Evolutionary conservation across 768 basidiomycete genomes (phyloP).

Genomic region (Pulveroboletus sp.): DNA sequence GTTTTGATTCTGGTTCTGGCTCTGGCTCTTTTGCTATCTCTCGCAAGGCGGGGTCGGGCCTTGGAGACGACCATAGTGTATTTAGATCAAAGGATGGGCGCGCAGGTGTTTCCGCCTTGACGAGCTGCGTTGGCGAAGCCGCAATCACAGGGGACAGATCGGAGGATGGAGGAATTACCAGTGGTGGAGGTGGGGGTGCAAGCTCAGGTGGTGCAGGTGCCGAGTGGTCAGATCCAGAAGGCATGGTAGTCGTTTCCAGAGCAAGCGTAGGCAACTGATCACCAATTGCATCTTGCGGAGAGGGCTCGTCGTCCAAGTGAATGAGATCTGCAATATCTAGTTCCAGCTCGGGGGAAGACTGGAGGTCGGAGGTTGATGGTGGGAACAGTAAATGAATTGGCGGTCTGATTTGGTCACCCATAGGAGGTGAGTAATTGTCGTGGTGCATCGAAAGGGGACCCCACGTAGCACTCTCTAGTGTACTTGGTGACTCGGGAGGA

Average conservation of each 20-base stretch:
- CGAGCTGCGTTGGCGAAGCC: slow-evolving; percentile 17
- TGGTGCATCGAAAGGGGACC: slow-evolving; percentile 48
- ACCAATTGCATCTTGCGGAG: slow-evolving; percentile 30
- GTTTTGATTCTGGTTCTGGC: slow-evolving; percentile 22
- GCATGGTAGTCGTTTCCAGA: slow-evolving; percentile 10
- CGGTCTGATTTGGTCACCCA: slow-evolving; percentile 24
- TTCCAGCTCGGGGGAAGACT: slow-evolving; percentile 48
- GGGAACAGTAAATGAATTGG: slow-evolving; percentile 34
- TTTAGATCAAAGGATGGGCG: slow-evolving; percentile 66
- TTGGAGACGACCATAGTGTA: slow-evolving; percentile 62
- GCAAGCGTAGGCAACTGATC: slow-evolving; percentile 17
- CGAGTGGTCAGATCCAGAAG: slow-evolving; percentile 5
- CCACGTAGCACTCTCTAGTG: slow-evolving; percentile 48
- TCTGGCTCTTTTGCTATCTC: slow-evolving; percentile 23
- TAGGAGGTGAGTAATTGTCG: slow-evolving; percentile 23
- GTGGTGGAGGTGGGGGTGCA: slow-evolving; percentile 27
- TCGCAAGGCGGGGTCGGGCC: slow-evolving; percentile 22
- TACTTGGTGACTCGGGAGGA: slow-evolving; percentile 68
- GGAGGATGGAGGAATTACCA: slow-evolving; percentile 45
- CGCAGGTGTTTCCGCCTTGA: slow-evolving; percentile 41
- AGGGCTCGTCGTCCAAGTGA: slow-evolving; percentile 65
- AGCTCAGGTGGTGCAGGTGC: slow-evolving; percentile 13
- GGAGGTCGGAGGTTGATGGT: slow-evolving; percentile 38
- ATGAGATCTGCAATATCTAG: slow-evolving; percentile 72
- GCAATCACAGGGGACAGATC: slow-evolving; percentile 23